Evolutionary conservation across 1,284 basidiomycete species (phyloP).

Genomic region (Xerocomus minutiporus): DNA sequence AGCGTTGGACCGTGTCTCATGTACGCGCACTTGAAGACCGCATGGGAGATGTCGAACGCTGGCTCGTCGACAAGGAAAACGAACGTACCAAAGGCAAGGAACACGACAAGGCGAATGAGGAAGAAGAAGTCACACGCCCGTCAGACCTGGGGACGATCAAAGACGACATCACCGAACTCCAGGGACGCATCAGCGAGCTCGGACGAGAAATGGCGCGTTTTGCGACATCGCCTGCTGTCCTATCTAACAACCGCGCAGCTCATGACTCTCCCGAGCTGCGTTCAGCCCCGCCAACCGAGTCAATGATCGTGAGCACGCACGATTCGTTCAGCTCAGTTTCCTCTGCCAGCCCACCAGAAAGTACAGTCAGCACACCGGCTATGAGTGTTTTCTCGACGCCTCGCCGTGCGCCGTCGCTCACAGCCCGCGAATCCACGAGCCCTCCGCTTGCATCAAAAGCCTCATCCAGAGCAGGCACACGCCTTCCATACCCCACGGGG

Average conservation of each 20-base stretch:
- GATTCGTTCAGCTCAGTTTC: conserved; percentile 25
- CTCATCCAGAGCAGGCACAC: conserved; percentile 41
- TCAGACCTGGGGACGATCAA: conserved; percentile 46
- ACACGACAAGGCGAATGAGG: conserved; percentile 16
- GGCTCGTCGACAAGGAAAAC: conserved; percentile 74
- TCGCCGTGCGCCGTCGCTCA: conserved; percentile 34
- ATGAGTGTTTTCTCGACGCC: conserved; percentile 32
- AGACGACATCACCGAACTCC: conserved; percentile 65
- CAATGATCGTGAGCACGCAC: conserved; percentile 33
- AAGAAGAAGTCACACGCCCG: conserved; percentile 2
- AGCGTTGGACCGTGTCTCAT: conserved; percentile 78
- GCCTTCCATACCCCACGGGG: conserved; percentile 73
- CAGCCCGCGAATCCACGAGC: conserved; percentile 57
- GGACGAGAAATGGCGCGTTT: conserved; percentile 74
- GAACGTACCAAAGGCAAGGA: conserved; percentile 34
- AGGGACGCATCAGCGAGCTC: conserved; percentile 65
- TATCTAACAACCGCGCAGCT: conserved; percentile 50
- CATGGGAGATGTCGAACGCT: conserved; percentile 79
- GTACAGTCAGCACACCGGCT: conserved; percentile 15
- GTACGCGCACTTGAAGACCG: conserved; percentile 77
- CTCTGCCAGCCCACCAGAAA: conserved; percentile 19
- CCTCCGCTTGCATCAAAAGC: conserved; percentile 48
- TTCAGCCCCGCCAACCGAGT: conserved; percentile 38
- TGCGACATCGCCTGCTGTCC: conserved; percentile 51
- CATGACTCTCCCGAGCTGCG: conserved; percentile 43